Evolutionary conservation across 495 filamentous ascomycete genomes (phyloP).

Genomic region (Neurospora hispaniola): DNA sequence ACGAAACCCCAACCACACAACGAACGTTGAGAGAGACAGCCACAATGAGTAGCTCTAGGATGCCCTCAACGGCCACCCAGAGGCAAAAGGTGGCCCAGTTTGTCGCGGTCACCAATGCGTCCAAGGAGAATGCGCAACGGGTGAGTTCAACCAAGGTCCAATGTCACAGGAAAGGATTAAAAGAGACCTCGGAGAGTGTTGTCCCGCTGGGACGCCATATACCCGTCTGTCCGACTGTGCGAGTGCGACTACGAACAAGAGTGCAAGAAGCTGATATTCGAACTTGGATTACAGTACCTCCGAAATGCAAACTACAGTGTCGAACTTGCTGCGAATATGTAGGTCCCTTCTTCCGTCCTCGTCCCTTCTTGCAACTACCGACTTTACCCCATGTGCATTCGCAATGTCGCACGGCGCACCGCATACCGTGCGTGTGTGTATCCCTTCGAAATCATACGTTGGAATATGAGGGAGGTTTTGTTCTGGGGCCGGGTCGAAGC

Average conservation of each 20-base stretch:
- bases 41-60: slow-evolving; percentile 3
- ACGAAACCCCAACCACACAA: not conserved
- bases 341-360: slow-evolving; percentile 20
- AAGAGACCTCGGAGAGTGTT: not conserved
- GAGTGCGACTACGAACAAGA: not conserved
- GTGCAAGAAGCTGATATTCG: not conserved
- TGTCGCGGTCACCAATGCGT: slow-evolving; percentile 39
- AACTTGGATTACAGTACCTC: slow-evolving; percentile 21
- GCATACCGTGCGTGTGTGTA: not conserved
- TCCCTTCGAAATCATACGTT: not conserved
- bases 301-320: slow-evolving; percentile 34
- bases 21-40: not conserved
- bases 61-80: slow-evolving; percentile 30
- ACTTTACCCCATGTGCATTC: not conserved
- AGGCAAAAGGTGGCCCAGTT: slow-evolving; percentile 42
- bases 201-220: not conserved
- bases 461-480: not conserved
- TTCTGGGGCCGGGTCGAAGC: slow-evolving; percentile 1
- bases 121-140: slow-evolving; percentile 39
- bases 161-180: not conserved
- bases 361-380: not conserved
- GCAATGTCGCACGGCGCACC: not conserved
- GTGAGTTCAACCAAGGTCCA: slow-evolving; percentile 26
- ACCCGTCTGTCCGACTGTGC: slow-evolving; percentile 15
- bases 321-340: slow-evolving; percentile 41